A percentile compares a stretch with the other conserved stretches of the same genome.
These are phyloP conservation scores for Chamaecyparis obtusa DNA, from an alignment of 75 land plant species.

Conservation along the genomic window DNA sequence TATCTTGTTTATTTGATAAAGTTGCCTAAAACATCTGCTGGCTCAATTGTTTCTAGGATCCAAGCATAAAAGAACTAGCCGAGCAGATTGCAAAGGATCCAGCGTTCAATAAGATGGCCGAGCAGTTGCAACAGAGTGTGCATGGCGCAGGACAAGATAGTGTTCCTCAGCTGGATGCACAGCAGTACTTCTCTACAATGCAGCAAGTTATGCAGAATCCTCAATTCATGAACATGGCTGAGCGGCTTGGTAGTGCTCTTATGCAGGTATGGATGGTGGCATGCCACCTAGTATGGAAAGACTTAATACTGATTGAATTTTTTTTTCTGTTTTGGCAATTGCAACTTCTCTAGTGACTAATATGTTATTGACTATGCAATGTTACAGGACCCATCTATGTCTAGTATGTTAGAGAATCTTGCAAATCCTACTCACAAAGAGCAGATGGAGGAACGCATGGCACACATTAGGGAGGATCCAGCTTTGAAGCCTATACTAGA, in stretches of 20 bases:
- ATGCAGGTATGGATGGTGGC: conserved; percentile 67
- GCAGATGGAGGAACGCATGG: conserved; percentile 59
- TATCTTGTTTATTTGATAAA: not conserved
- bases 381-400: conserved; percentile 86
- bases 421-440: conserved; percentile 54
- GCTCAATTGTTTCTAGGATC: conserved; percentile 59
- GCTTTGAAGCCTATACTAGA: conserved; percentile 60
- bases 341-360: not conserved
- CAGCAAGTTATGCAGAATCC: conserved; percentile 98
- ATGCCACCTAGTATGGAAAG: not conserved
- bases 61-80: conserved; percentile 85
- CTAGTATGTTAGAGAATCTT: conserved; percentile 67
- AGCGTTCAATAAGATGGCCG: conserved; percentile 88
- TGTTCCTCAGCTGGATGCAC: conserved; percentile 73
- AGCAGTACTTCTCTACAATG: conserved; percentile 83
- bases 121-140: conserved; percentile 78
- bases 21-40: not conserved
- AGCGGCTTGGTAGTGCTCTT: conserved; percentile 83
- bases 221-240: conserved; percentile 96
- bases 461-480: conserved; percentile 55
- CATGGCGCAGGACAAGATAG: conserved; percentile 52
- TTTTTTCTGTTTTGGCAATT: not conserved
- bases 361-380: not conserved
- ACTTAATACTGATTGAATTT: not conserved
- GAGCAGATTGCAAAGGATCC: conserved; percentile 95